Evolutionary conservation across 768 basidiomycete species (phyloP).

Genomic region (Hysterangium stoloniferum): DNA sequence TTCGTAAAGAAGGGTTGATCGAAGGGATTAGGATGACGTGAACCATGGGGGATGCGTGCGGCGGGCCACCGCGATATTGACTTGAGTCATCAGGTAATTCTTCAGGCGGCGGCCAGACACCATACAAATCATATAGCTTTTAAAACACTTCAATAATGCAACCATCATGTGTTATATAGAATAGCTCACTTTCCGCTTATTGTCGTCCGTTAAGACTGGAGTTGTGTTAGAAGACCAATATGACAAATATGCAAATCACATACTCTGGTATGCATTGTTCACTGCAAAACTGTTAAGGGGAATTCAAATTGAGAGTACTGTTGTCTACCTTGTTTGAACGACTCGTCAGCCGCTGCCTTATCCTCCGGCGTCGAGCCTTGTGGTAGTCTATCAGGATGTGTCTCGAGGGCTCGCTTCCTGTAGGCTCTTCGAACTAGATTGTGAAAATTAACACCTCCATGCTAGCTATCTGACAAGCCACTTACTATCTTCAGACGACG

Average conservation of each 20-base stretch:
- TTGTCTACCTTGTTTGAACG: constrained; percentile 50
- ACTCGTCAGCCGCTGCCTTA: constrained; percentile 45
- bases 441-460: background rate
- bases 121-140: constrained; percentile 62
- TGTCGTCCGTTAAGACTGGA: constrained; percentile 47
- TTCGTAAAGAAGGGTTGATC: constrained; percentile 22
- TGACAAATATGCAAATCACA: constrained; percentile 10
- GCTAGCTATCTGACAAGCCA: constrained; percentile 12
- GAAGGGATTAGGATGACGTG: constrained; percentile 13
- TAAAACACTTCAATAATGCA: background rate
- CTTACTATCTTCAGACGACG: constrained; percentile 58
- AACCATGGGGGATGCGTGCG: constrained; percentile 17
- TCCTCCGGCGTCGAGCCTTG: constrained; percentile 42
- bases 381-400: constrained; percentile 66
- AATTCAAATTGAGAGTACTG: constrained; percentile 5
- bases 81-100: constrained; percentile 11
- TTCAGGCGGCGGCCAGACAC: constrained; percentile 66
- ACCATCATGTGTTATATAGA: background rate
- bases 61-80: background rate
- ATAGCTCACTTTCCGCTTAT: constrained; percentile 44
- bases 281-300: background rate
- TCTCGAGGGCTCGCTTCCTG: constrained; percentile 57
- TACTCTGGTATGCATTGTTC: constrained; percentile 18
- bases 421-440: constrained; percentile 60
- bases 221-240: constrained; percentile 41